These are phyloP conservation scores for Cyclotella baltica DNA, from an alignment of 108 stramenopile species.

Conservation along the genomic window DNA sequence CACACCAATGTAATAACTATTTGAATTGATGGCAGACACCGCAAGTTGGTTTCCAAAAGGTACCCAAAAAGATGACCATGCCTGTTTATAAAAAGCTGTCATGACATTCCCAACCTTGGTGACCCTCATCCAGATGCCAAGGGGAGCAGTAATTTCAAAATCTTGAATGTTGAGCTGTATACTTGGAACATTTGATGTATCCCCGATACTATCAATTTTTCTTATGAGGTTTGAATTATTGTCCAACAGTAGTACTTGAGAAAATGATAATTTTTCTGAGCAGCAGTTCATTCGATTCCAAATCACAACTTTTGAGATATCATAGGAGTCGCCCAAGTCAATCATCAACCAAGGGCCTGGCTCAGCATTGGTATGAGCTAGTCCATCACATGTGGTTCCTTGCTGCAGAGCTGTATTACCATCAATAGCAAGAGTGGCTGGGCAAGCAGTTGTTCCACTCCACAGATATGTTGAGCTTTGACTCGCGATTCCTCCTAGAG, in stretches of 20 bases:
- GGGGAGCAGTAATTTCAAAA: background rate
- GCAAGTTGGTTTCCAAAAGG: slow-evolving; percentile 35
- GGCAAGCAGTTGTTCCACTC: background rate
- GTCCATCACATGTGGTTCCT: background rate
- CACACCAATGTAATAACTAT: slow-evolving; percentile 33
- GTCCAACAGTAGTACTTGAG: slow-evolving; percentile 2
- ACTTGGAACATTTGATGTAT: background rate
- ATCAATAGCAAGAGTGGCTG: background rate
- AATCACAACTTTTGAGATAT: slow-evolving; percentile 1
- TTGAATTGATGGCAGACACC: slow-evolving; percentile 25
- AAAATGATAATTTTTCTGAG: background rate
- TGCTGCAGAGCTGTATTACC: background rate
- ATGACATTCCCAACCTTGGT: slow-evolving; percentile 41
- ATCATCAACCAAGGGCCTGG: background rate
- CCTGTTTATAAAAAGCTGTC: slow-evolving; percentile 34
- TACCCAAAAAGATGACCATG: slow-evolving; percentile 29
- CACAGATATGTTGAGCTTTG: background rate
- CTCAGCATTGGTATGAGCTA: background rate
- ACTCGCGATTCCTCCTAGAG: background rate
- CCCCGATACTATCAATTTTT: slow-evolving; percentile 7
- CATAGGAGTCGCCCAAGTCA: background rate
- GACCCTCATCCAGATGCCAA: slow-evolving; percentile 35
- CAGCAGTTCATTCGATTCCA: background rate
- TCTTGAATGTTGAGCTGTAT: background rate
- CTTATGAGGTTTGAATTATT: background rate